Conservation (phyloP, 2,329 filamentous ascomycete genomes). For the Cladosporium sp. region DNA sequence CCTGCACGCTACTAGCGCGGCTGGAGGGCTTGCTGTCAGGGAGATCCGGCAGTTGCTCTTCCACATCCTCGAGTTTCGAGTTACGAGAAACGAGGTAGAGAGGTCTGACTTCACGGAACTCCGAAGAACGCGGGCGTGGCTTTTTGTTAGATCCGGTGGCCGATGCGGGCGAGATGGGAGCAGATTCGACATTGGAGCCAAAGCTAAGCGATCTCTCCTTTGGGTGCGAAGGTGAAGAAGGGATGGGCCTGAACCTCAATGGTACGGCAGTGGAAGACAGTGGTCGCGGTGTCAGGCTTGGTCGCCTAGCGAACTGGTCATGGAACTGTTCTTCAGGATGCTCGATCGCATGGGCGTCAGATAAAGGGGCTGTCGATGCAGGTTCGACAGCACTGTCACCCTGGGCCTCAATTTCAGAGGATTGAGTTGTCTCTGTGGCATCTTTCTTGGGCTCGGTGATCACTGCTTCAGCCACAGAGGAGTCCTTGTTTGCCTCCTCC, state of each 20-base stretch:
- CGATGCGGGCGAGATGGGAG: conserved; percentile 25
- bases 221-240: conserved; percentile 30
- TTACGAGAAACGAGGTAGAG: conserved; percentile 77
- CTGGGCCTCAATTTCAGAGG: background rate
- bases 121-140: conserved; percentile 26
- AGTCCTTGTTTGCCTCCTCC: background rate
- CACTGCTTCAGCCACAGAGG: too few species aligned
- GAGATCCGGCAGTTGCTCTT: conserved; percentile 54
- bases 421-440: background rate
- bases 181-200: conserved; percentile 27
- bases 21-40: conserved; percentile 50
- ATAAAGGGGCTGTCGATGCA: background rate
- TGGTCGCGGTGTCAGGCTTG: conserved; percentile 22
- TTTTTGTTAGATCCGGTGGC: conserved; percentile 15
- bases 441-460: too few species aligned
- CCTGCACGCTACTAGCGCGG: conserved; percentile 42
- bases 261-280: conserved; percentile 40
- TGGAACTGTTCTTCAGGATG: background rate
- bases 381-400: background rate
- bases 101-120: conserved; percentile 67
- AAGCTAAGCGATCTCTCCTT: conserved; percentile 38
- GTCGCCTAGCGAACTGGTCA: background rate
- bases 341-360: background rate
- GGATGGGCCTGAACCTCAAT: conserved; percentile 37
- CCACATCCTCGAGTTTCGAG: conserved; percentile 48